phyloP scores from a whole-genome alignment of 495 filamentous ascomycete genomes.

The Talaromyces thailandensis region DNA sequence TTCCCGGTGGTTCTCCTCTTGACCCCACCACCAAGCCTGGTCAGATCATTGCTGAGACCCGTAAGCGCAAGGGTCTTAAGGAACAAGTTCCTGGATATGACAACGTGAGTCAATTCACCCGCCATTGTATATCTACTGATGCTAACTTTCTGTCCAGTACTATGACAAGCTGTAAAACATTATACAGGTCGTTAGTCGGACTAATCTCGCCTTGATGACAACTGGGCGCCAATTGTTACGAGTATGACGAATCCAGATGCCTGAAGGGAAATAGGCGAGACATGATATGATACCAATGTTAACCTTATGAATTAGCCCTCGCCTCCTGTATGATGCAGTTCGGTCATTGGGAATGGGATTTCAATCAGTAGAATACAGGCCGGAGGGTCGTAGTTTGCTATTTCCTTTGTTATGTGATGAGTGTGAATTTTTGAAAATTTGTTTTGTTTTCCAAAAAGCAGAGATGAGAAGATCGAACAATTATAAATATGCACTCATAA shows the following conservation, averaged over 20 bases:
- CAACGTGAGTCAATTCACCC: constrained; percentile 65
- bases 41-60: constrained; percentile 75
- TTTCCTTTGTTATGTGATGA: constrained; percentile 5
- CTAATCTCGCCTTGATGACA: constrained; percentile 24
- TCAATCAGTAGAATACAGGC: constrained; percentile 7
- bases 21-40: constrained; percentile 81
- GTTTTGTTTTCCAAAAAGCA: constrained; percentile 2
- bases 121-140: constrained; percentile 33
- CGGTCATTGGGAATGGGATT: constrained; percentile 1
- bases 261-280: constrained; percentile 2
- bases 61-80: constrained; percentile 99
- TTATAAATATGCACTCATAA: constrained; percentile 8
- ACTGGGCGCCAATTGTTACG: constrained; percentile 37
- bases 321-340: constrained; percentile 4
- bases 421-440: constrained; percentile 6
- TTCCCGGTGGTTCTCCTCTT: constrained; percentile 89
- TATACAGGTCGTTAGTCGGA: constrained; percentile 15
- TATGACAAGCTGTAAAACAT: constrained; percentile 92
- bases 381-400: constrained; percentile 4
- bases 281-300: constrained; percentile 34
- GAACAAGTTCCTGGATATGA: constrained; percentile 77
- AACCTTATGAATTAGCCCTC: constrained; percentile 16
- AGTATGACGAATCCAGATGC: constrained; percentile 39
- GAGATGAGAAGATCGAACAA: constrained; percentile 1
- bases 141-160: constrained; percentile 51